Evolutionary conservation across 805 yeast genomes (phyloP), one percentile per base, ranked within the genome.

Genomic region (Candida golubevii): DNA sequence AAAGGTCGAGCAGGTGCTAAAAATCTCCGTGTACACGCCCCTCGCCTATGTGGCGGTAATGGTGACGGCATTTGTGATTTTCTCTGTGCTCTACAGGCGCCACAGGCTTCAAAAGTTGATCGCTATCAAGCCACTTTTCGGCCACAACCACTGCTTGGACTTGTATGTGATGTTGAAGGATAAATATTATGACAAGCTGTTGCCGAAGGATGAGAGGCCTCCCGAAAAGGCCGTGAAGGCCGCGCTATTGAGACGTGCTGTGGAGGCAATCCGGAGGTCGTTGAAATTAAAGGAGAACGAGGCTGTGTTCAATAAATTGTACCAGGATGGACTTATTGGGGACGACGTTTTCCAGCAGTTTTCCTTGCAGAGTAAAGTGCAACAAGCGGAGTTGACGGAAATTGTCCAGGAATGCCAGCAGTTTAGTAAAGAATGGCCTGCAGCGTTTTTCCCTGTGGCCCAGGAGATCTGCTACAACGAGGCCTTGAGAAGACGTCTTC

Each of bases 401-500:
- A 72, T 88, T 38, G 82, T 86, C 6, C 67, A 62, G 44, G 96
- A 88, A 64, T 88, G 93, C 35, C 88, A 87, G 61, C 53, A 67
- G 13, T 69, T 78, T 51, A 85, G 86, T 58, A 78, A 81, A 36
- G 91, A 88, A 30, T 90, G 97, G 96, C 80, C 83, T 7, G 84
- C 78, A 51, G 67, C 75, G 36, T 79, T 88, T 57, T 84, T 88
- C 58, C 85, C 85, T 8, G 77, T 83, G 11, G 83, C 90, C 36
- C 91, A 85, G 61, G 97, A 93, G 61, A 83, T 91, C 41, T 88
- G 96, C 50, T 86, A 89, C 65, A 93, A 91, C 61, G 91, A 86
- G 66, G 97, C 97, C 1, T 71, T 91, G 42, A 78, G 91, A 65
- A 81, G 93, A 71, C 83, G 97, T 58, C 57, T 78, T 31, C 54